Conservation (phyloP, 331 rosid species). For the Cucumis variabilis region DNA sequence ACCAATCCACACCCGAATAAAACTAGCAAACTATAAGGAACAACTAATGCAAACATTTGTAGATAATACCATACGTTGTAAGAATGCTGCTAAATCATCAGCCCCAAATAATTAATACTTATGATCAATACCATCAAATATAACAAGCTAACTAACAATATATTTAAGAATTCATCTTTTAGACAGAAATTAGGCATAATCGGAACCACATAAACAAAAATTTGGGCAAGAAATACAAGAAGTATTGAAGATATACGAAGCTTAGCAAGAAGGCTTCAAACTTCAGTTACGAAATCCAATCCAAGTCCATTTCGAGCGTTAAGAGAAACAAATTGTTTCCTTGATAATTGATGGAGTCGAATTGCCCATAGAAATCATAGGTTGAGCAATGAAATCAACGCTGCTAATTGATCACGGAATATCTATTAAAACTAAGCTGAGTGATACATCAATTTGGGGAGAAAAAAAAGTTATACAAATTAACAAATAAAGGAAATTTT, state of each 20-base stretch:
- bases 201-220: not conserved
- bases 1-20: not conserved
- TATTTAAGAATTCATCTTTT: not conserved
- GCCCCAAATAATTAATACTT: not conserved
- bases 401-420: slow-evolving; percentile 24
- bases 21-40: not conserved
- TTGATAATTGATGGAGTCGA: not conserved
- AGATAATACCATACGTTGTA: not conserved
- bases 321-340: not conserved
- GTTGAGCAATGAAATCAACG: not conserved
- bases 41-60: not conserved
- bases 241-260: not conserved
- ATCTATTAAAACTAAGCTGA: slow-evolving; percentile 28
- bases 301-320: not conserved
- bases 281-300: slow-evolving; percentile 24
- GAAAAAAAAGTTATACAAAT: slow-evolving; percentile 4
- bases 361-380: not conserved
- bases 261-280: slow-evolving; percentile 8
- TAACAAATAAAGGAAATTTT: slow-evolving; percentile 27
- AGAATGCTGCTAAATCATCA: not conserved
- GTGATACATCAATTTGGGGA: slow-evolving; percentile 8
- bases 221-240: not conserved
- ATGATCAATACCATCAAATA: not conserved
- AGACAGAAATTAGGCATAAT: not conserved
- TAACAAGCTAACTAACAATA: not conserved